Percentiles rank a stretch among this genome's conserved stretches.
phyloP scores from a whole-genome alignment of 495 filamentous ascomycete genomes.

The Melanomma pulvis-pyrius region DNA sequence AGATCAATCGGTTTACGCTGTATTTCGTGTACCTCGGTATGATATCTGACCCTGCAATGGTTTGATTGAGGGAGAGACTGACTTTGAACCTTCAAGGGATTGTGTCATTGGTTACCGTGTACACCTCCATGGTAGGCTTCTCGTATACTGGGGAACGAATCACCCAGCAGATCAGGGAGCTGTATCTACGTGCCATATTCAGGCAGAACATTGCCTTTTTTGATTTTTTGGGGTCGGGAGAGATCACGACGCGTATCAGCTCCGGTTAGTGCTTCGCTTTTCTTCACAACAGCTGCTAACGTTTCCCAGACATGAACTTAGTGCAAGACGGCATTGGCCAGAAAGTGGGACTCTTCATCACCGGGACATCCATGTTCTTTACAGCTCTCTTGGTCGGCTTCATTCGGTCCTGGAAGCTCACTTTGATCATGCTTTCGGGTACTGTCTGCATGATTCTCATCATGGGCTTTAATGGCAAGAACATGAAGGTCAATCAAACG shows the following conservation, averaged over 20 bases:
- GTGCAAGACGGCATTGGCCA: constrained; percentile 53
- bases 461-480: constrained; percentile 72
- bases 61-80: background rate
- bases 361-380: constrained; percentile 40
- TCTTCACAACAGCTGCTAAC: constrained; percentile 13
- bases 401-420: constrained; percentile 49
- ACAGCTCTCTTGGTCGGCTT: constrained; percentile 45
- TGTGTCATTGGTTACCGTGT: constrained; percentile 78
- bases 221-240: constrained; percentile 86
- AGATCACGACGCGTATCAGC: constrained; percentile 91
- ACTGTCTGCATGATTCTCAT: constrained; percentile 71
- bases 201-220: constrained; percentile 92
- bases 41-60: background rate
- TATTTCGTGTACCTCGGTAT: constrained; percentile 85
- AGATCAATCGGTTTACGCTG: constrained; percentile 55
- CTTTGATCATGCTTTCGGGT: constrained; percentile 77
- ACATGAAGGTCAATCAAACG: constrained; percentile 80
- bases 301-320: constrained; percentile 59
- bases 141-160: constrained; percentile 93
- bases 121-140: constrained; percentile 82
- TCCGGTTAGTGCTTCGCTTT: constrained; percentile 44
- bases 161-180: constrained; percentile 79
- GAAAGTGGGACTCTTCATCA: constrained; percentile 42
- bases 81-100: constrained; percentile 50
- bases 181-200: constrained; percentile 81